A percentile compares a stretch with the other conserved stretches of the same genome.
phyloP scores from a whole-genome alignment of 2,329 filamentous ascomycete species.

The Curvularia verruculosa region DNA sequence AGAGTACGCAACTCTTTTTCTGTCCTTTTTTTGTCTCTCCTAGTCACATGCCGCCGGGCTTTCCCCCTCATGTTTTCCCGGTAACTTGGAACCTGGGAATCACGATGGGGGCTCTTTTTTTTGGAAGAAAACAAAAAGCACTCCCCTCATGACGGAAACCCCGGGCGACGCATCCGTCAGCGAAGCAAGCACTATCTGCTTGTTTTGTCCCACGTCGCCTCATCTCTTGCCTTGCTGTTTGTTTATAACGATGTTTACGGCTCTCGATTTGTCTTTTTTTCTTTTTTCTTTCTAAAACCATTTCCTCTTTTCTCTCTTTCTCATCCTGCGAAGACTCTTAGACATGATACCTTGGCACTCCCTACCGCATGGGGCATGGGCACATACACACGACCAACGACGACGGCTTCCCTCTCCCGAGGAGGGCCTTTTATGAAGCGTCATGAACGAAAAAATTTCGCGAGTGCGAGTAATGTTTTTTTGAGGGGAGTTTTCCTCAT shows the following conservation, averaged over 20 bases:
- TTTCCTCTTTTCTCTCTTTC: neutral
- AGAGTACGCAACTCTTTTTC: neutral
- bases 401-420: neutral
- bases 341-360: conserved; percentile 1
- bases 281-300: neutral
- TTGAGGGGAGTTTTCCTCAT: too few species aligned
- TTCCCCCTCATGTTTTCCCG: neutral
- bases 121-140: neutral
- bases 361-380: neutral
- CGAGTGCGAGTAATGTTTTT: neutral
- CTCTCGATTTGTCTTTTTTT: neutral
- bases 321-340: neutral
- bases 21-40: neutral
- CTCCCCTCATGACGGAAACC: neutral
- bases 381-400: neutral
- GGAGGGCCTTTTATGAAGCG: neutral
- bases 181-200: neutral
- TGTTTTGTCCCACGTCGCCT: neutral
- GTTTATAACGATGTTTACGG: neutral
- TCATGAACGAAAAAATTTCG: neutral
- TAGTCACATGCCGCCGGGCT: neutral
- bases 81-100: too few species aligned
- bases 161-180: neutral
- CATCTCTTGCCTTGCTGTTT: neutral
- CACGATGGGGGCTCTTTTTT: neutral